These are phyloP conservation scores for Penicillium olsonii DNA, from an alignment of 2,329 filamentous ascomycete species.

Conservation along the genomic window DNA sequence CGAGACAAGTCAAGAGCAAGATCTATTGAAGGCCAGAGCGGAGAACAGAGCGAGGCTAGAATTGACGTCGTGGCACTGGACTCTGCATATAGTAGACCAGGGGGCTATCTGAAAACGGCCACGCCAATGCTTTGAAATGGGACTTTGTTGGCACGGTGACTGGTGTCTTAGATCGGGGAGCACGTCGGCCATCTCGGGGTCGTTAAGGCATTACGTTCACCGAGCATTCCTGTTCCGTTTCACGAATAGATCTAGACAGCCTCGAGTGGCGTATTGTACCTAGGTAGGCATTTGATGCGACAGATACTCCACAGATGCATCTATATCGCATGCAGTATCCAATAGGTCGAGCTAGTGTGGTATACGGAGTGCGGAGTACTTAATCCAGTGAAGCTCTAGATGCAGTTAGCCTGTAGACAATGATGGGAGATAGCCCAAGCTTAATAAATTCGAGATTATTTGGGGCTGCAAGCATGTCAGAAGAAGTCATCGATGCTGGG, in stretches of 20 bases:
- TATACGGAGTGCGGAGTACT: too few relatives aligned
- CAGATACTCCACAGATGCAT: not conserved
- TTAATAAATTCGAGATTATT: too few relatives aligned
- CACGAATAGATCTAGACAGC: not conserved
- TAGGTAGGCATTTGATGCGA: not conserved
- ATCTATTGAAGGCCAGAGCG: not conserved
- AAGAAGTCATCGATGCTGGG: too few relatives aligned
- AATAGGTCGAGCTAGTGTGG: too few relatives aligned
- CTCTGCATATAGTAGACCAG: not conserved
- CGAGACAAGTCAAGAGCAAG: not conserved
- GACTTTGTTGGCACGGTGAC: not conserved
- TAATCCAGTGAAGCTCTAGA: too few relatives aligned
- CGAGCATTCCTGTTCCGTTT: not conserved
- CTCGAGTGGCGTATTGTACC: not conserved
- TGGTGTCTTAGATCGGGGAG: not conserved
- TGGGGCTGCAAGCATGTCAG: too few relatives aligned
- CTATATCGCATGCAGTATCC: not conserved
- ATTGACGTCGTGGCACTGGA: not conserved
- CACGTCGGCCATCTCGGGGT: not conserved
- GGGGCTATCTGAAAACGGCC: not conserved
- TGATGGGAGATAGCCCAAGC: too few relatives aligned
- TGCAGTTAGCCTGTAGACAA: too few relatives aligned
- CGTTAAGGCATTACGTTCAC: not conserved
- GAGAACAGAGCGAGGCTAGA: not conserved
- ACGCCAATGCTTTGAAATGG: not conserved